Conservation (phyloP, 2,329 filamentous ascomycete genomes). For the Knoxdaviesia proteae region DNA sequence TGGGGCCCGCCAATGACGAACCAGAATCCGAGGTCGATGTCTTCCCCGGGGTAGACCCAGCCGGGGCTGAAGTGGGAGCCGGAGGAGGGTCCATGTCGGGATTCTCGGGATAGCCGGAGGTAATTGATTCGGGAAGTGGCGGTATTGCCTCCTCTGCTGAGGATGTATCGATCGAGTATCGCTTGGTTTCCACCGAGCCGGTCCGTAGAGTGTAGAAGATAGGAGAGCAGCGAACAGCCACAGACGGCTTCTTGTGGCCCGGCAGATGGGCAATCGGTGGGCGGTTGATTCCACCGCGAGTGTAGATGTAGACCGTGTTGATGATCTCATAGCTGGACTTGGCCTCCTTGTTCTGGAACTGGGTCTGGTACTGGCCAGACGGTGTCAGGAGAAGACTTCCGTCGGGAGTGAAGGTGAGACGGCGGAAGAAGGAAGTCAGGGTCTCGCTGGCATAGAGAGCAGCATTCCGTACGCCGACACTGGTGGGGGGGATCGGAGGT, state of each 20-base stretch:
- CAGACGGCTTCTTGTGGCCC: conserved; percentile 93
- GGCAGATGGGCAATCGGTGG: conserved; percentile 87
- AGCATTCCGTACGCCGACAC: conserved; percentile 55
- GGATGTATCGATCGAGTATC: conserved; percentile 89
- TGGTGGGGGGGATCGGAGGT: conserved; percentile 33
- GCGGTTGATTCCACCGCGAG: conserved; percentile 86
- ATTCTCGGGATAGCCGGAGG: neutral
- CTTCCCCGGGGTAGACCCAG: no score
- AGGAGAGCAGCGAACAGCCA: conserved; percentile 87
- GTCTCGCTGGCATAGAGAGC: conserved; percentile 94
- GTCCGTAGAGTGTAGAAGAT: conserved; percentile 67
- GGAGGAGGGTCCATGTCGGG: conserved; percentile 78
- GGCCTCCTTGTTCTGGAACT: conserved; percentile 42
- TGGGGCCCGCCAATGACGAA: conserved; percentile 35
- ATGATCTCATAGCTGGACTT: conserved; percentile 71
- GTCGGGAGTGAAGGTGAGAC: conserved; percentile 85
- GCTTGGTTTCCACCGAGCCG: conserved; percentile 45
- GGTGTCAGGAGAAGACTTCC: conserved; percentile 86
- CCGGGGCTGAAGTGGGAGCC: conserved; percentile 28
- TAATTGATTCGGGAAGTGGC: conserved; percentile 46
- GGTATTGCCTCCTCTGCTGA: conserved; percentile 69
- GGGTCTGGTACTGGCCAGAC: conserved; percentile 81
- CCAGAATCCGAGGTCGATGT: conserved; percentile 17
- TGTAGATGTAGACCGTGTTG: conserved; percentile 98
- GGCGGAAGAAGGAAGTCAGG: conserved; percentile 86